phyloP scores from a whole-genome alignment of 2,329 filamentous ascomycete genomes.

The Neonectria sp. region DNA sequence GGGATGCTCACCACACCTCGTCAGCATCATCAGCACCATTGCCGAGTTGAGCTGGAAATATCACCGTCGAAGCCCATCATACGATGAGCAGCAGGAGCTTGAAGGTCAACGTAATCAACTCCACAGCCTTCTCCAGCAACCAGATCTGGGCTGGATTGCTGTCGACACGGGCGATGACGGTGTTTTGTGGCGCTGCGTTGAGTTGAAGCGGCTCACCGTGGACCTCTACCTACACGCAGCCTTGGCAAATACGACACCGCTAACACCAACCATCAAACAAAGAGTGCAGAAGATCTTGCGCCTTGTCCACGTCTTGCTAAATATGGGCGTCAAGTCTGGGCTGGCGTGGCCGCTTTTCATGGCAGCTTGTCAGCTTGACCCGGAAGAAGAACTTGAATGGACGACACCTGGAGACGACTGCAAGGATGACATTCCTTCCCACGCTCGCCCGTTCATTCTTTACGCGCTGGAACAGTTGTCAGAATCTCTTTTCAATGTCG shows the following conservation, averaged over 20 bases:
- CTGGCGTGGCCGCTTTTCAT: conserved; percentile 42
- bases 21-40: conserved; percentile 61
- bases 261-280: conserved; percentile 38
- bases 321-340: conserved; percentile 39
- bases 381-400: conserved; percentile 32
- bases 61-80: not conserved
- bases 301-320: conserved; percentile 24
- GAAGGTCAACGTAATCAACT: conserved; percentile 3
- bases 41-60: conserved; percentile 55
- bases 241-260: conserved; percentile 58
- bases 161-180: conserved; percentile 27
- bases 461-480: conserved; percentile 54
- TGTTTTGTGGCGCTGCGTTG: conserved; percentile 42
- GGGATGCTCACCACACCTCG: conserved; percentile 63
- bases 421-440: conserved; percentile 10
- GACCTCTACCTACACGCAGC: conserved; percentile 62
- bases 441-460: conserved; percentile 34
- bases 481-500: conserved; percentile 59
- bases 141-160: not conserved
- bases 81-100: not conserved
- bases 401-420: not conserved
- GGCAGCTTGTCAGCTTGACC: conserved; percentile 41
- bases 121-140: not conserved
- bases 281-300: conserved; percentile 33
- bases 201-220: conserved; percentile 57